A percentile compares a stretch with the other conserved stretches of the same genome.
Evolutionary conservation across 2,329 filamentous ascomycete genomes (phyloP).

Genomic region (Fusarium equiseti): DNA sequence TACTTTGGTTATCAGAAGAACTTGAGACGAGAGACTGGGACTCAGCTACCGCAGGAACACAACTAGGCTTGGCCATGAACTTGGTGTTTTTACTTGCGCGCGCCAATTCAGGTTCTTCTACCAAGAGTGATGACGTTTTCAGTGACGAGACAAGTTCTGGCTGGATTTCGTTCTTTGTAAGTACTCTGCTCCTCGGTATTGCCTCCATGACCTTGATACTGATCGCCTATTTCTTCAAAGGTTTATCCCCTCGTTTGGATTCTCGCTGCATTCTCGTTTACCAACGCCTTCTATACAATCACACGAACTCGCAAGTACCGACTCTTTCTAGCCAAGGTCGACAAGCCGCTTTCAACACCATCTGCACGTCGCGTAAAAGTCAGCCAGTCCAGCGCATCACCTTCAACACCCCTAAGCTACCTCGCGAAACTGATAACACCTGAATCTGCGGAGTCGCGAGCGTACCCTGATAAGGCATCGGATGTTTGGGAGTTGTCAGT

Average conservation of each 20-base stretch:
- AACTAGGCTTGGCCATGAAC: constrained; percentile 82
- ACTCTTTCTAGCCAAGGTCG: constrained; percentile 88
- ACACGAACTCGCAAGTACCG: constrained; percentile 86
- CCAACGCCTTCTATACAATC: constrained; percentile 87
- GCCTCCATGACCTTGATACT: constrained; percentile 13
- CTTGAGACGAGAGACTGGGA: constrained; percentile 93
- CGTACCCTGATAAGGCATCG: constrained; percentile 82
- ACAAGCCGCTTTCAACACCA: constrained; percentile 79
- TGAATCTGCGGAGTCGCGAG: constrained; percentile 81
- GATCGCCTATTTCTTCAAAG: constrained; percentile 56
- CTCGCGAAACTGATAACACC: constrained; percentile 75
- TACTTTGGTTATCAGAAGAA: constrained; percentile 92
- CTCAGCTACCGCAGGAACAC: constrained; percentile 79
- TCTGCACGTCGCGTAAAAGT: constrained; percentile 91
- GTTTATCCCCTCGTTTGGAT: constrained; percentile 77
- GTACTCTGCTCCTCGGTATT: constrained; percentile 45
- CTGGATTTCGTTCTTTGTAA: constrained; percentile 71
- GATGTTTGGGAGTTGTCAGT: constrained; percentile 96
- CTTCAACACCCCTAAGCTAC: constrained; percentile 82
- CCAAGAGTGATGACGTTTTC: constrained; percentile 82
- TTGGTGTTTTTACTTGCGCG: constrained; percentile 83
- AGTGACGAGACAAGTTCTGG: constrained; percentile 74
- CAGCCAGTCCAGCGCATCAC: constrained; percentile 73
- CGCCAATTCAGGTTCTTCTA: constrained; percentile 74
- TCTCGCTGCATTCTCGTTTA: constrained; percentile 73